Evolutionary conservation across 257 asterid genomes (phyloP), one percentile per base, ranked within the genome.

Genomic region (Cruciata laevipes): DNA sequence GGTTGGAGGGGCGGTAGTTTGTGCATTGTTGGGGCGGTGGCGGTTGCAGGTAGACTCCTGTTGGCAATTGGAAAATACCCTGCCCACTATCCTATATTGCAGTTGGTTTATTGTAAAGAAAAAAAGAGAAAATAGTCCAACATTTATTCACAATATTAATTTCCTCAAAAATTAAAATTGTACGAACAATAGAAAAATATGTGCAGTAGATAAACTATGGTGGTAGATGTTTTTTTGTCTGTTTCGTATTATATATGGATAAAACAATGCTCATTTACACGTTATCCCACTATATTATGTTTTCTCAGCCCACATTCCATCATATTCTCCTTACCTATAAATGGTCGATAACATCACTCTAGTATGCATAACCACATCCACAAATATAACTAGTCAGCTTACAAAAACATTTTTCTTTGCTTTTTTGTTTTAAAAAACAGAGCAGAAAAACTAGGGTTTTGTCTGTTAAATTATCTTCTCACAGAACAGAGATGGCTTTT

Each of bases 201-300:
- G 20, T 47, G n/a, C 20, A 16, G 20, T 17, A 47, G n/a, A 47
- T 47, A 47, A 3, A 47, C 6, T 47, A 47, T 47, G 55, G 55
- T 47, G 30, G 55, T 47, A 47, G 55, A 47, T 47, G 14, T 47
- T 47, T 16, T 31, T 73, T 81, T 78, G 81, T 78, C 83, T 44
- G 61, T 60, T 62, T 79, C 21, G 61, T 51, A 49, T 47, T 49
- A 33, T 49, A 77, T 49, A 33, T 49, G 78, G 55, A 53, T 71
- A 79, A 78, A 71, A 47, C 53, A 73, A 77, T 63, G 14, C 37
- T 40, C 31, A 37, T 38, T 18, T 61, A 42, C 91, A 81, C 82
- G 79, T 75, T 66, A 79, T 65, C 63, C 95, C 91, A 87, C 90
- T 87, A 84, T 47, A 61, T 47, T 69, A 61, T 75, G 81, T 61